Evolutionary conservation across 2,329 filamentous ascomycete genomes (phyloP).

Genomic region (Trichoderma breve): DNA sequence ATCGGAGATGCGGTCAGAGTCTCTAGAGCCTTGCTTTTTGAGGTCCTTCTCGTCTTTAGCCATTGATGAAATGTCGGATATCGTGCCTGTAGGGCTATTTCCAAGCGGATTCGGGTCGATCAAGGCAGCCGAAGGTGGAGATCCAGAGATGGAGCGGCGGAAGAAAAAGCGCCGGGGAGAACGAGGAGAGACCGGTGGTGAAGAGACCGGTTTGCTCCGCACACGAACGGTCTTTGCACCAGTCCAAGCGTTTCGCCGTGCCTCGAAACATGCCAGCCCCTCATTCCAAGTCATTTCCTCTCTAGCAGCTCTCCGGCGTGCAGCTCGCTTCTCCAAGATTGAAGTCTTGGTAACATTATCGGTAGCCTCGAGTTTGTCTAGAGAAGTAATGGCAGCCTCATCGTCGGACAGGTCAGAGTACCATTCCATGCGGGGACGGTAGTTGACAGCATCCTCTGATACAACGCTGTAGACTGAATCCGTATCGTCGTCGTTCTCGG

Average conservation of each 20-base stretch:
- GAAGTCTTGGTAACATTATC: slow-evolving; percentile 42
- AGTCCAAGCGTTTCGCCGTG: slow-evolving; percentile 80
- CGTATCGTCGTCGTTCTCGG: slow-evolving; percentile 43
- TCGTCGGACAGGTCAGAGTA: slow-evolving; percentile 56
- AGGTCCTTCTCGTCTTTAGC: slow-evolving; percentile 36
- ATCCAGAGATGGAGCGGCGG: slow-evolving; percentile 45
- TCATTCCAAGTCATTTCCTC: slow-evolving; percentile 75
- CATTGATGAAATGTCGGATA: slow-evolving; percentile 44
- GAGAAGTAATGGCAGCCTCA: slow-evolving; percentile 43
- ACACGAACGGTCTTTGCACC: slow-evolving; percentile 63
- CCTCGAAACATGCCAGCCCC: slow-evolving; percentile 75
- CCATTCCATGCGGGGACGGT: slow-evolving; percentile 54
- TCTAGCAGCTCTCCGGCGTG: slow-evolving; percentile 55
- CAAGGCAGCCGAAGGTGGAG: slow-evolving; percentile 34
- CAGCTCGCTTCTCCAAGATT: slow-evolving; percentile 51
- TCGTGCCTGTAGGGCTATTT: slow-evolving; percentile 36
- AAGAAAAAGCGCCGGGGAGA: slow-evolving; percentile 52
- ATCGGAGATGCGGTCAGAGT: slow-evolving; percentile 32
- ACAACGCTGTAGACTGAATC: slow-evolving; percentile 57
- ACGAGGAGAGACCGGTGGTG: slow-evolving; percentile 44
- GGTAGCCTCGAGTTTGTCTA: slow-evolving; percentile 49
- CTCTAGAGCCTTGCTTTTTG: slow-evolving; percentile 34
- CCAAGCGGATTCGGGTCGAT: slow-evolving; percentile 15
- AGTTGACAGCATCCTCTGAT: slow-evolving; percentile 53
- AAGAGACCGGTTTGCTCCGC: slow-evolving; percentile 44